Evolutionary conservation across 2,329 filamentous ascomycete genomes (phyloP).

Genomic region (Fusarium phyllophilum): DNA sequence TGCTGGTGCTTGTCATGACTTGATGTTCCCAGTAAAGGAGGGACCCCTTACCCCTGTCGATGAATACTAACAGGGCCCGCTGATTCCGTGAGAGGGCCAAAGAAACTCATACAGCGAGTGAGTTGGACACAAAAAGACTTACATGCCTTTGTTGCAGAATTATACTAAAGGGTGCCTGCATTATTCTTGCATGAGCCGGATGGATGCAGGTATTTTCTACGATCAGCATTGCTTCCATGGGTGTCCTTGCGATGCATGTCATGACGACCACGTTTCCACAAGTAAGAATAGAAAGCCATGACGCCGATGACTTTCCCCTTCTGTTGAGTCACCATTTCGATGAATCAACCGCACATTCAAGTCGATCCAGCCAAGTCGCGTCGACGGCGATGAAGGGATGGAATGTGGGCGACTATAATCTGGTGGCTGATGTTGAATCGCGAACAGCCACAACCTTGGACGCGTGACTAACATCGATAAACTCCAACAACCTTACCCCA

Average conservation of each 20-base stretch:
- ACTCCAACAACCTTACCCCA: conserved; percentile 36
- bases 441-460: conserved; percentile 1
- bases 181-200: conserved; percentile 24
- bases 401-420: conserved; percentile 33
- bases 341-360: conserved; percentile 13
- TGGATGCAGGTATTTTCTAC: conserved; percentile 18
- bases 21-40: conserved; percentile 28
- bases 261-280: conserved; percentile 38
- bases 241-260: conserved; percentile 35
- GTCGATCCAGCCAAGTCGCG: not conserved
- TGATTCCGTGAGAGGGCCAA: conserved; percentile 24
- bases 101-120: conserved; percentile 13
- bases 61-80: conserved; percentile 17
- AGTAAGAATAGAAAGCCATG: conserved; percentile 22
- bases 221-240: conserved; percentile 27
- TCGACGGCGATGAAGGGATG: conserved; percentile 15
- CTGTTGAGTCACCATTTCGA: conserved; percentile 23
- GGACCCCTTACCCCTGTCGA: conserved; percentile 28
- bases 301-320: conserved; percentile 23
- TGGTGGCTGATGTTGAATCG: conserved; percentile 31
- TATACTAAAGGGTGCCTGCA: conserved; percentile 11
- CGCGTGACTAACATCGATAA: conserved; percentile 19
- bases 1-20: conserved; percentile 26
- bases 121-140: conserved; percentile 29
- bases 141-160: not conserved